These are phyloP conservation scores for Monilinia polystroma DNA, from an alignment of 2,329 filamentous ascomycete genomes.

Conservation along the genomic window DNA sequence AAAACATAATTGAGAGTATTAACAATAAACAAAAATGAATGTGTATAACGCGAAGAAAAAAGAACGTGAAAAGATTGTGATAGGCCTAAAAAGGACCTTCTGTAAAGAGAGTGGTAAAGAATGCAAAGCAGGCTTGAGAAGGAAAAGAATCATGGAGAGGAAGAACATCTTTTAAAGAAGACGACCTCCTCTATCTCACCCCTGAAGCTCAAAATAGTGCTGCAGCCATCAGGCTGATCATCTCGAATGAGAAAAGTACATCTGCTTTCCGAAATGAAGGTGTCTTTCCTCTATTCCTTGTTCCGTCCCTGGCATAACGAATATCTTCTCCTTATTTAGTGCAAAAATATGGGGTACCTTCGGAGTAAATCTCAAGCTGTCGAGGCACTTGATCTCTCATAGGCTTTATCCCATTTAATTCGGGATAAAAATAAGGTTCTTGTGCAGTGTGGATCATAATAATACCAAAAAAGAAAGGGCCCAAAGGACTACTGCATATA, in stretches of 20 bases:
- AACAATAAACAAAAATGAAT: constrained; percentile 13
- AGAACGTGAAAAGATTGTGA: constrained; percentile 10
- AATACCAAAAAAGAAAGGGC: background rate
- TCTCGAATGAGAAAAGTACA: constrained; percentile 9
- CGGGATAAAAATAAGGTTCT: background rate
- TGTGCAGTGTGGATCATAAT: constrained; percentile 1
- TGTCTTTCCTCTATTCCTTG: constrained; percentile 16
- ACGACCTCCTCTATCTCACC: background rate
- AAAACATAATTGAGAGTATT: constrained; percentile 20
- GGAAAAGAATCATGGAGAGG: constrained; percentile 6
- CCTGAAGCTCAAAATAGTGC: background rate
- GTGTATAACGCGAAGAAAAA: constrained; percentile 2
- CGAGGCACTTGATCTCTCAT: constrained; percentile 3
- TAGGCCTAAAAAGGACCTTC: constrained; percentile 20
- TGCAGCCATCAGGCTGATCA: constrained; percentile 14
- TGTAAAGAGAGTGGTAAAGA: constrained; percentile 22
- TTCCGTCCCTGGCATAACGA: background rate
- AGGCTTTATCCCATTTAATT: background rate
- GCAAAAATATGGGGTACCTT: constrained; percentile 11
- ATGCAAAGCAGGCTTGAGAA: constrained; percentile 17
- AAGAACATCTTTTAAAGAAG: constrained; percentile 20
- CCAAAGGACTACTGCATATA: background rate
- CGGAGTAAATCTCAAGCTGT: background rate
- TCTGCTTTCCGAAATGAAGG: constrained; percentile 21
- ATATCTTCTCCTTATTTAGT: constrained; percentile 13